These are phyloP conservation scores for Entomortierella beljakovae DNA, from an alignment of 192 early-diverging fungal genomes.

Conservation along the genomic window DNA sequence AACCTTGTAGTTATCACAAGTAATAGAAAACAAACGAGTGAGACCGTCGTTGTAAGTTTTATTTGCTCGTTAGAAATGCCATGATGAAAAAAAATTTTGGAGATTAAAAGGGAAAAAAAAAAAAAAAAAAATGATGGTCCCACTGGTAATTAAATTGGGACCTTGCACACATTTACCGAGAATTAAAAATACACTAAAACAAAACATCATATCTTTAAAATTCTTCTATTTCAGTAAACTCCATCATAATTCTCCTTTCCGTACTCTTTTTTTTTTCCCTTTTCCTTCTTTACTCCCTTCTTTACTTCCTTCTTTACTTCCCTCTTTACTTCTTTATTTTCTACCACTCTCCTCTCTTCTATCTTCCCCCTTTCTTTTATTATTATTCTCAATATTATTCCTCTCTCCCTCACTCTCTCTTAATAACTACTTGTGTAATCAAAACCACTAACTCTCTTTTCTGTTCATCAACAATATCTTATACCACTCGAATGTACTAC, in stretches of 20 bases:
- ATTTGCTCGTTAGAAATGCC: no score
- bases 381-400: background rate
- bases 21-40: no score
- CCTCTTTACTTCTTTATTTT: background rate
- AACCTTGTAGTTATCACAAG: no score
- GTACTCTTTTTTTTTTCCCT: background rate
- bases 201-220: no score
- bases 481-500: background rate
- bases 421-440: background rate
- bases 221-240: background rate
- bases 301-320: background rate
- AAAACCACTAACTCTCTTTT: background rate
- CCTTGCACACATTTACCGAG: slow-evolving; percentile 6
- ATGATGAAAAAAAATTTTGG: no score
- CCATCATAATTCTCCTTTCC: background rate
- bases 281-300: background rate
- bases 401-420: background rate
- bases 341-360: background rate
- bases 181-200: no score
- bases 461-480: no score
- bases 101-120: background rate
- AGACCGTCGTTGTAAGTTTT: no score
- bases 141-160: no score
- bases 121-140: background rate
- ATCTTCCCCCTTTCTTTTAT: background rate